These are phyloP conservation scores for Seiridium cupressi DNA, from an alignment of 2,329 filamentous ascomycete genomes.

Conservation along the genomic window DNA sequence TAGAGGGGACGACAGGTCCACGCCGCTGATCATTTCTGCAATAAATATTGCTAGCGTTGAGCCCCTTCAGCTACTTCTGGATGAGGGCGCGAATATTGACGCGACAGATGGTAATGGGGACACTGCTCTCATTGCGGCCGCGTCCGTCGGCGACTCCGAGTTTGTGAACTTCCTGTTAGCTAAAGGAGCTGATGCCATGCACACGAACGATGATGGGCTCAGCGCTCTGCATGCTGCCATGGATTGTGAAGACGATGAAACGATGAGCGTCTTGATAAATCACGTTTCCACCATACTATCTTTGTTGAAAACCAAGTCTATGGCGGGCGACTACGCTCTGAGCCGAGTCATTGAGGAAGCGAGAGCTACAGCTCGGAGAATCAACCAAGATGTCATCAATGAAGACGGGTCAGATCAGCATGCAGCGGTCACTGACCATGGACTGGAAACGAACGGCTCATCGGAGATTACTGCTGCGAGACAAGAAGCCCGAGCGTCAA, in stretches of 20 bases:
- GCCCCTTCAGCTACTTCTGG: constrained; percentile 29
- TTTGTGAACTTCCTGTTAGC: constrained; percentile 31
- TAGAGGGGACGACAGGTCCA: constrained; percentile 30
- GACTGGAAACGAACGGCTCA: no score
- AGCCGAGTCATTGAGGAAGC: constrained; percentile 15
- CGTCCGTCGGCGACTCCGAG: constrained; percentile 28
- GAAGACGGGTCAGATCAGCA: not conserved
- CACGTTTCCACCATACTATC: constrained; percentile 27
- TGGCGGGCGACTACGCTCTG: constrained; percentile 26
- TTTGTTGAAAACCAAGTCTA: constrained; percentile 23
- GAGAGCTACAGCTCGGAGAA: not conserved
- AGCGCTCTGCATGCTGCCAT: constrained; percentile 31
- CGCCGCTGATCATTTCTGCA: constrained; percentile 36
- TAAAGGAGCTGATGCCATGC: constrained; percentile 33
- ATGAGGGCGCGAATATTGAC: constrained; percentile 36
- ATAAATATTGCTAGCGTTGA: not conserved
- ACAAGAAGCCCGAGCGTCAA: no score
- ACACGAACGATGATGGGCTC: constrained; percentile 23
- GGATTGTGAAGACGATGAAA: constrained; percentile 15
- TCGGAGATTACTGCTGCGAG: no score
- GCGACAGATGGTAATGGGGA: constrained; percentile 31
- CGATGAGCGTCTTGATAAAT: constrained; percentile 28
- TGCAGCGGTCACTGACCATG: no score
- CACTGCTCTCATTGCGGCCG: constrained; percentile 36
- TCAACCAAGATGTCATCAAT: not conserved